Evolutionary conservation across 2,329 filamentous ascomycete genomes (phyloP), one percentile per base, ranked within the genome.

Genomic region (Aaosphaeria arxii): DNA sequence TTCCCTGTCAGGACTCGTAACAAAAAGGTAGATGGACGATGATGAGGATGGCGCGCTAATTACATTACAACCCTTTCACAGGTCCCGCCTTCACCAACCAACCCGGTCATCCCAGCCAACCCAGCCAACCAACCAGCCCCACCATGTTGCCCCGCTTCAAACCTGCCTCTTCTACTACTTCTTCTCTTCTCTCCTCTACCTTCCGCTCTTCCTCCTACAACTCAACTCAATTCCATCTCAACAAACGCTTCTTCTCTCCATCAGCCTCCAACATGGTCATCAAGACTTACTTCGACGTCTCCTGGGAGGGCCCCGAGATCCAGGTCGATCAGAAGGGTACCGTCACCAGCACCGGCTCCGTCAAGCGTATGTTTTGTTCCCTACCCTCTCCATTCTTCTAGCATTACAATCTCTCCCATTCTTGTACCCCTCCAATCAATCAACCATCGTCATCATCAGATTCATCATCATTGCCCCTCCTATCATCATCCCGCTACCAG

Each of bases 251-350:
- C 58, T 86, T 86, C 70, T 77, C 81, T 71, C 78, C 83, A 66
- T 79, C 88, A 71, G 75, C 86, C 67, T 76, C 81, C 79, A 85
- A 80, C 74, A 96, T 95, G 90, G 76, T 79, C 69, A 75, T 83
- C 72, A 84, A 86, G 72, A 84, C 84, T 77, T 89, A 77, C 78
- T 91, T 92, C 77, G 86, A 91, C 55, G 68, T 87, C 55, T 52
- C 62, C 52, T 89, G 86, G 87, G 78, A 84, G 69, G 88, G 87
- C 57, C 87, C 88, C 56, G 78, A 84, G 70, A 62, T 95, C 60
- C 76, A 87, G 69, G 77, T 78, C 71, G 76, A 79, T 71, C 76
- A 74, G 70, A 70, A 71, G 51, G 73, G 80, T 60, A 86, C 83
- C 56, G 57, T 72, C 61, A 69, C 62, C 57, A 64, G 58, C 46